phyloP scores from a whole-genome alignment of 306 rosid species.

The Castanea sativa region DNA sequence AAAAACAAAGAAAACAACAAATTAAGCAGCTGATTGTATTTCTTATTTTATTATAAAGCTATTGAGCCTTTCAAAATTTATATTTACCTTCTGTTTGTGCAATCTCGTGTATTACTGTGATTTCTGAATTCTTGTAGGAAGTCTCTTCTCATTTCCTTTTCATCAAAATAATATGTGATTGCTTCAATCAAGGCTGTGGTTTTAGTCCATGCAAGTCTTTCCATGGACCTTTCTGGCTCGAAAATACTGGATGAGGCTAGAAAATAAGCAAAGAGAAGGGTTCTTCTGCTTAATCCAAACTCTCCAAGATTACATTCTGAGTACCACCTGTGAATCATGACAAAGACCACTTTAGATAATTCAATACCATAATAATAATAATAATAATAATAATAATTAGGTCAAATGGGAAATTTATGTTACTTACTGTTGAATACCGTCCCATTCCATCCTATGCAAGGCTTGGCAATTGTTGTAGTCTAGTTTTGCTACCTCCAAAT shows the following conservation, averaged over 20 bases:
- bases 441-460: slow-evolving; percentile 75
- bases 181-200: slow-evolving; percentile 48
- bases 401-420: not conserved
- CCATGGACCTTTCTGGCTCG: slow-evolving; percentile 69
- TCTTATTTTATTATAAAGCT: not conserved
- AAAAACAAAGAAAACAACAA: not conserved
- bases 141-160: slow-evolving; percentile 34
- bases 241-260: slow-evolving; percentile 66
- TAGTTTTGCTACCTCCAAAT: slow-evolving; percentile 78
- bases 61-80: too few relatives aligned
- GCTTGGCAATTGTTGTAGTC: slow-evolving; percentile 87
- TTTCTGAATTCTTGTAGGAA: slow-evolving; percentile 46
- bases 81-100: slow-evolving; percentile 29
- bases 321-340: slow-evolving; percentile 63
- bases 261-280: slow-evolving; percentile 64
- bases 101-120: slow-evolving; percentile 12
- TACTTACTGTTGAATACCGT: slow-evolving; percentile 57
- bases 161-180: slow-evolving; percentile 40
- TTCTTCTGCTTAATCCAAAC: slow-evolving; percentile 56
- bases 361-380: not conserved
- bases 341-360: not conserved
- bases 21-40: not conserved
- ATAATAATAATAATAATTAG: not conserved
- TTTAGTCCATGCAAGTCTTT: slow-evolving; percentile 81
- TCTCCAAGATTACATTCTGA: slow-evolving; percentile 55